Evolutionary conservation across 148 eudicot genomes (phyloP), one percentile per base, ranked within the genome.

Genomic region (Polygonum maritimum): DNA sequence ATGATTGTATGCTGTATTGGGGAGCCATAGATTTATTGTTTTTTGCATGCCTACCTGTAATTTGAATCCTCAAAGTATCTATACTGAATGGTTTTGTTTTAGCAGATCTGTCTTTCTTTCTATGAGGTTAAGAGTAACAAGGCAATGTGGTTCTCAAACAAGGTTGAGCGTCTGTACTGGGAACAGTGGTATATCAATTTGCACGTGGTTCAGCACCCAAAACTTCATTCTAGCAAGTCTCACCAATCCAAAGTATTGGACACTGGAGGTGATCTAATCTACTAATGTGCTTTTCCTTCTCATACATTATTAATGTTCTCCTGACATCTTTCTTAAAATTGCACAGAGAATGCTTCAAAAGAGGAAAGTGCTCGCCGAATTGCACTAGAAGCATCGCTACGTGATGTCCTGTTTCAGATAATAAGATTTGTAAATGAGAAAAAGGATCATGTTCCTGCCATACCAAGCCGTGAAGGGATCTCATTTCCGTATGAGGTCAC

Each of bases 131-230:
- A 90, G 85, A 92, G 71, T 85, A 95, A 92, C 80, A 96, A 89
- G 77, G 86, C 91, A 16, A 86, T 90, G 45, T 95, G 97, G 96
- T 95, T 95, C 86, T 84, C 91, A 10, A 89, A 85, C 82, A 92
- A 86, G 83, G 94, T 90, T 79, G 98, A 92, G 83, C 94, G 96
- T 54, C 77, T 86, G 52, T 80, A 88, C 78, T 95, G 98, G 98
- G 98, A 95, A 75, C 98, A 92, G 31, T 95, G 98, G 98, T 89
- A 88, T 74, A 85, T 95, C 77, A 90, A 95, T 85, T 78, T 95
- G 87, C 90, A 90, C 81, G 97, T 95, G 76, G 91, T 82, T 5
- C 97, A 87, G 74, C 92, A 89, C 74, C 88, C 84, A 19, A 92
- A 87, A 85, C 77, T 87, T 69, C 91, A 85, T 76, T 85, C 89